These are phyloP conservation scores for Wickerhamomyces alni DNA, from an alignment of 805 yeast genomes.

Conservation along the genomic window DNA sequence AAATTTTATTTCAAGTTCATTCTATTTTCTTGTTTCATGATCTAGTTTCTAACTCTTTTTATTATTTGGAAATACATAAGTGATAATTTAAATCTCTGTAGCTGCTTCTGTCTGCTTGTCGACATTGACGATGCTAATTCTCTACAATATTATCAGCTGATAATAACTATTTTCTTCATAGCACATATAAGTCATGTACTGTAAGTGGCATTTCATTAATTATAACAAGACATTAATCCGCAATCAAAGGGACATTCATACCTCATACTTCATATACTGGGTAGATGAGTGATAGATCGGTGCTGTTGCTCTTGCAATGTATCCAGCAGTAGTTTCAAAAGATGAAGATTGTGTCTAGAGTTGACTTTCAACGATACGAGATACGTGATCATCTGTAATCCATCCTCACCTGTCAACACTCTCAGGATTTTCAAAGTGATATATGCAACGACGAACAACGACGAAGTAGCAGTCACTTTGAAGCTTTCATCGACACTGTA, in stretches of 20 bases:
- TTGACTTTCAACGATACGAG: slow-evolving; percentile 17
- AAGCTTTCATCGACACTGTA: slow-evolving; percentile 17
- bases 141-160: too few relatives aligned
- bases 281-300: background rate
- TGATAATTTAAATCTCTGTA: background rate
- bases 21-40: slow-evolving; percentile 4
- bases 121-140: too few relatives aligned
- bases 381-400: slow-evolving; percentile 18
- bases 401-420: slow-evolving; percentile 15
- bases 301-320: background rate
- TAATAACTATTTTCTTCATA: too few relatives aligned
- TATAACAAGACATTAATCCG: too few relatives aligned
- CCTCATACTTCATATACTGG: too few relatives aligned
- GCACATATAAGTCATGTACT: too few relatives aligned
- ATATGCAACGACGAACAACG: slow-evolving; percentile 17
- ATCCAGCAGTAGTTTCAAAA: slow-evolving; percentile 14
- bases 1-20: background rate
- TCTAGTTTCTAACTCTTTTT: background rate
- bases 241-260: too few relatives aligned
- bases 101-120: background rate
- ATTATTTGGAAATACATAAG: slow-evolving; percentile 1
- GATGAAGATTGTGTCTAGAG: slow-evolving; percentile 17
- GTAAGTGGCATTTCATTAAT: too few relatives aligned
- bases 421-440: slow-evolving; percentile 17
- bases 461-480: slow-evolving; percentile 13